A percentile compares a stretch with the other conserved stretches of the same genome.
Evolutionary conservation across 257 asterid genomes (phyloP).

Genomic region (Paulownia fortunei): DNA sequence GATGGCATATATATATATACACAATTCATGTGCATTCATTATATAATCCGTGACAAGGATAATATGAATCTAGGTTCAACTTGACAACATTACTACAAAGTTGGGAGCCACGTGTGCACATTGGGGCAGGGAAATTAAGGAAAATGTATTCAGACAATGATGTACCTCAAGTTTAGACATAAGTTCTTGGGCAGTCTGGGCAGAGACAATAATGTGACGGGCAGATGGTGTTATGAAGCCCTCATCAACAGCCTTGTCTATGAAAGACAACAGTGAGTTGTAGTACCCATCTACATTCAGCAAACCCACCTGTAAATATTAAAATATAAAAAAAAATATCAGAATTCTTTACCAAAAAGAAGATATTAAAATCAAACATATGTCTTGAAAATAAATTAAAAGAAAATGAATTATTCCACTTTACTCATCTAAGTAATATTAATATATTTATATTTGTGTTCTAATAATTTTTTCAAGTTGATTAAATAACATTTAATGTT

Average conservation of each 20-base stretch:
- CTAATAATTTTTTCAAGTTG: too few relatives aligned
- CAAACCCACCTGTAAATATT: conserved; percentile 64
- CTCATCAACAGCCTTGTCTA: conserved; percentile 85
- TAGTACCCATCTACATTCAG: conserved; percentile 82
- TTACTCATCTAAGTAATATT: too few relatives aligned
- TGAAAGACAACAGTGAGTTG: conserved; percentile 68
- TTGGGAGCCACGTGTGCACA: not conserved
- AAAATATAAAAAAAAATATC: not conserved
- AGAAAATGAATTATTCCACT: too few relatives aligned
- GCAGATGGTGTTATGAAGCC: conserved; percentile 73
- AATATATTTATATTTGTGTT: too few relatives aligned
- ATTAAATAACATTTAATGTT: too few relatives aligned
- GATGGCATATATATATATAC: too few relatives aligned
- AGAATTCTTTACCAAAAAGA: too few relatives aligned
- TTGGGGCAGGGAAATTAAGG: not conserved
- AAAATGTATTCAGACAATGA: not conserved
- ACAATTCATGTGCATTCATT: too few relatives aligned
- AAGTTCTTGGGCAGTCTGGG: conserved; percentile 79
- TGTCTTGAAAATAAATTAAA: too few relatives aligned
- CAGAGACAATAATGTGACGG: conserved; percentile 79
- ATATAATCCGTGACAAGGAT: not conserved
- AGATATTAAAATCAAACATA: too few relatives aligned
- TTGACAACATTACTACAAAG: not conserved
- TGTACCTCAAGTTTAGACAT: conserved; percentile 78
- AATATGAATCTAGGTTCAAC: not conserved